Base-by-base conservation (phyloP, 805 yeast species). In the Kregervanrija delftensis region DNA sequence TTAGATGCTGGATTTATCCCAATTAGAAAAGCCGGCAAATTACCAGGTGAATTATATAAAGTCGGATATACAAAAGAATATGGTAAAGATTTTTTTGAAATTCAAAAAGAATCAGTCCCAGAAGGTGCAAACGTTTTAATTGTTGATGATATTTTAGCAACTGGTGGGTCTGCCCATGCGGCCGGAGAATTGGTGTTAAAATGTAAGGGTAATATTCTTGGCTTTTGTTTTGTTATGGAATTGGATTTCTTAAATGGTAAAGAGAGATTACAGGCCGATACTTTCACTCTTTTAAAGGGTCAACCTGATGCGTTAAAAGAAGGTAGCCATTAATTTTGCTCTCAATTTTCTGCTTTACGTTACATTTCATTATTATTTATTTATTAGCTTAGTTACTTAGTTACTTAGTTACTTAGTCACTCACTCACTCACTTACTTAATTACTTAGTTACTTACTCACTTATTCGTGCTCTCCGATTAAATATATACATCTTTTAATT, bases 141-240 rank as follows among this genome's bases (percentile, higher is more conserved):
- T 52, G 95, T 93, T 34, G 99, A 93, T 66, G 99, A 93, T 61
- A 89, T 93, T 58, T 84, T 93, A 63, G 99, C 99, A 41, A 93
- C 99, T 34, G 98, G 98, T 50, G 99, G 99, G 35, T 84, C 95
- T 55, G 99, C 99, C 22, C 68, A 70, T 45, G 96, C 95, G 48
- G 98, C 98, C 36, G 97, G 96, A 48, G 83, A 87, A 59, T 75
- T 93, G 52, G 84, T 88, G 42, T 60, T 62, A 53, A 68, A 75
- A 64, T 73, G 81, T 49, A 80, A 81, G 45, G 96, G 83, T 49
- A 76, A 82, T 48, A 75, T 90, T 43, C 63, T 83, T 42, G 96
- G 89, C 67, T 93, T 80, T 65, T 70, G 83, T 52, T 93, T 93
- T 61, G 87, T 93, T 39, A 80, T 93, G 86, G 99, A 93, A 70